phyloP scores from a whole-genome alignment of 2,329 filamentous ascomycete genomes.

The Talaromyces pinophilus region DNA sequence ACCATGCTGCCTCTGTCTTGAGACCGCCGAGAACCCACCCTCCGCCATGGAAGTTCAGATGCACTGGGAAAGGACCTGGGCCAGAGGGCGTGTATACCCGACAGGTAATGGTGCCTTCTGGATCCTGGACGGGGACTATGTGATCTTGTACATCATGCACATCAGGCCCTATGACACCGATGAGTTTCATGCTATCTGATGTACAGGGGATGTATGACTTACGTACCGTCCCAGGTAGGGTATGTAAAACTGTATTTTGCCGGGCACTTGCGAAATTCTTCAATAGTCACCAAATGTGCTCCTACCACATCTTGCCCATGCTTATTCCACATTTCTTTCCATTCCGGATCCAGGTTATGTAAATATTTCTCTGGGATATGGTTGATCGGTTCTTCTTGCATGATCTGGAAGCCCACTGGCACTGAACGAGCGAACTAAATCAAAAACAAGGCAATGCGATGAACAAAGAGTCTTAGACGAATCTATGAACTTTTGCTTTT shows the following conservation, averaged over 20 bases:
- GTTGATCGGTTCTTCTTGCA: slow-evolving; percentile 3
- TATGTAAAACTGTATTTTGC: slow-evolving; percentile 35
- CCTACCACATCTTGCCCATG: slow-evolving; percentile 32
- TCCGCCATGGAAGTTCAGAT: slow-evolving; percentile 47
- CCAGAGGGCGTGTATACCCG: slow-evolving; percentile 33
- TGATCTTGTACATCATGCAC: slow-evolving; percentile 26
- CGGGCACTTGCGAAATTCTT: slow-evolving; percentile 31
- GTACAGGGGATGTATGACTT: background rate
- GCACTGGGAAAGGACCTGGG: slow-evolving; percentile 24
- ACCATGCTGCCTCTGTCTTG: slow-evolving; percentile 42
- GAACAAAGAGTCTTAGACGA: background rate
- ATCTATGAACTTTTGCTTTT: background rate
- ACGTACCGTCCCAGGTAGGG: slow-evolving; percentile 30
- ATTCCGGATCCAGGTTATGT: slow-evolving; percentile 32
- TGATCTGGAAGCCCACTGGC: background rate
- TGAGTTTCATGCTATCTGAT: background rate
- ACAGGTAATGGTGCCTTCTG: slow-evolving; percentile 29
- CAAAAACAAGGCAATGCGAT: background rate
- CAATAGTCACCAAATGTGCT: slow-evolving; percentile 33
- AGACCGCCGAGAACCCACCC: slow-evolving; percentile 49
- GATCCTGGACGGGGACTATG: slow-evolving; percentile 30
- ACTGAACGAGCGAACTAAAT: background rate
- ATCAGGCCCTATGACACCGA: slow-evolving; percentile 23
- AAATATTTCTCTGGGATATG: slow-evolving; percentile 26
- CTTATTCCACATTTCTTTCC: slow-evolving; percentile 32